Evolutionary conservation across 2,329 filamentous ascomycete species (phyloP).

Genomic region (Pseudogymnoascus pannorum): DNA sequence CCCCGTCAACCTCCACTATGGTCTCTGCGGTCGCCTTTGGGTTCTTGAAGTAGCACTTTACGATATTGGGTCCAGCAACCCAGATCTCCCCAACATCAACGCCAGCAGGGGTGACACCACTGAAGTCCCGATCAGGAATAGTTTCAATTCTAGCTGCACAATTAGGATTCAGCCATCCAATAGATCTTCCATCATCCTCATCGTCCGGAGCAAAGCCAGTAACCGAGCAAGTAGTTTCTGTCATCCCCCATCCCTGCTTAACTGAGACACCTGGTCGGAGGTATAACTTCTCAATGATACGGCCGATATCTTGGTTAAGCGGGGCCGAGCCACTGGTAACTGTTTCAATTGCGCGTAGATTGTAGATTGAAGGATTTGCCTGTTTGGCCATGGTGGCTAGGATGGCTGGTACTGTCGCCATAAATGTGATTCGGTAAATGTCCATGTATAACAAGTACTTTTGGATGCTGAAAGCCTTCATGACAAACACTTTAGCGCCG

Average conservation of each 20-base stretch:
- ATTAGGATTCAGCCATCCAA: slow-evolving; percentile 63
- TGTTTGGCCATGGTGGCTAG: slow-evolving; percentile 65
- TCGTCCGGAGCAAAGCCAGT: slow-evolving; percentile 54
- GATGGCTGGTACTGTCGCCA: slow-evolving; percentile 66
- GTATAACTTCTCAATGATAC: slow-evolving; percentile 21
- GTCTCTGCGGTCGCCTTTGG: slow-evolving; percentile 58
- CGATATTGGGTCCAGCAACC: slow-evolving; percentile 62
- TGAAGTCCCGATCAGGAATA: slow-evolving; percentile 41
- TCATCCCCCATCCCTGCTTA: slow-evolving; percentile 49
- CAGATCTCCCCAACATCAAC: slow-evolving; percentile 57
- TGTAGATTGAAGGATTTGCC: slow-evolving; percentile 55
- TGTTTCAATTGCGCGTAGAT: slow-evolving; percentile 56
- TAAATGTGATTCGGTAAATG: slow-evolving; percentile 24
- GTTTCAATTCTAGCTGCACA: slow-evolving; percentile 58
- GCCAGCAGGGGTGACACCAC: slow-evolving; percentile 36
- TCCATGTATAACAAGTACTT: slow-evolving; percentile 2
- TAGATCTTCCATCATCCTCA: slow-evolving; percentile 36
- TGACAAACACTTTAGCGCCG: slow-evolving; percentile 3
- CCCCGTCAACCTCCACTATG: slow-evolving; percentile 29
- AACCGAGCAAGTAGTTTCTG: slow-evolving; percentile 59
- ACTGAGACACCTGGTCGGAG: slow-evolving; percentile 58
- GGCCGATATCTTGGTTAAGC: slow-evolving; percentile 28
- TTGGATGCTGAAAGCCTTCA: not conserved
- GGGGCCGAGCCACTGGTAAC: slow-evolving; percentile 67
- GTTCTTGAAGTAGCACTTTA: slow-evolving; percentile 65